These are phyloP conservation scores for Salisapilia sapeloensis DNA, from an alignment of 352 stramenopile species.

Conservation along the genomic window DNA sequence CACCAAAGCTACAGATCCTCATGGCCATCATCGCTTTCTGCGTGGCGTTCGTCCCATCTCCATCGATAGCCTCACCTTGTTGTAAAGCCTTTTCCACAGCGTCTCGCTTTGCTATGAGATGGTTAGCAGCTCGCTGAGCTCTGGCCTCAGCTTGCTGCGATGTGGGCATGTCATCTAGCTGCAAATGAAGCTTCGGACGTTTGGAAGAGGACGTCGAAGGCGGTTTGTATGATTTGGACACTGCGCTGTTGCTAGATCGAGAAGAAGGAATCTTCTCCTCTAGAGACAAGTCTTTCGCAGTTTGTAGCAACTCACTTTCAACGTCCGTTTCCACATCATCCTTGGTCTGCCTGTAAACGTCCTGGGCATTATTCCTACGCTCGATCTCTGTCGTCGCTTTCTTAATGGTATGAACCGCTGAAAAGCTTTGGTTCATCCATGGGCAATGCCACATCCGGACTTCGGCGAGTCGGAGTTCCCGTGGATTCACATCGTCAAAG, in stretches of 20 bases:
- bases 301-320: constrained; percentile 15
- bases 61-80: constrained; percentile 4
- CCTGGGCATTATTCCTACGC: no score
- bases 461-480: constrained; percentile 64
- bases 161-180: constrained; percentile 78
- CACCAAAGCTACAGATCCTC: constrained; percentile 50
- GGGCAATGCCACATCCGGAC: constrained; percentile 61
- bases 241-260: no score
- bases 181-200: constrained; percentile 47
- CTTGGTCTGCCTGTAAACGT: constrained; percentile 1
- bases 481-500: constrained; percentile 64
- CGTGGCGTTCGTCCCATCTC: constrained; percentile 20
- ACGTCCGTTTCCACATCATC: constrained; percentile 7
- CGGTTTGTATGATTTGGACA: no score
- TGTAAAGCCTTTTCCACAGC: constrained; percentile 41
- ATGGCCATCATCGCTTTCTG: constrained; percentile 48
- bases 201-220: constrained; percentile 9
- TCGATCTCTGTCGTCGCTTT: no score
- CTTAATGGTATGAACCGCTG: no score
- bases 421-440: constrained; percentile 41
- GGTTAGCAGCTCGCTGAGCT: constrained; percentile 50
- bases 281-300: constrained; percentile 20
- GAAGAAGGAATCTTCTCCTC: constrained; percentile 24
- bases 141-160: constrained; percentile 68
- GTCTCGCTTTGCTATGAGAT: constrained; percentile 56